Evolutionary conservation across 768 basidiomycete species (phyloP).

Genomic region (Harrya chromipes): DNA sequence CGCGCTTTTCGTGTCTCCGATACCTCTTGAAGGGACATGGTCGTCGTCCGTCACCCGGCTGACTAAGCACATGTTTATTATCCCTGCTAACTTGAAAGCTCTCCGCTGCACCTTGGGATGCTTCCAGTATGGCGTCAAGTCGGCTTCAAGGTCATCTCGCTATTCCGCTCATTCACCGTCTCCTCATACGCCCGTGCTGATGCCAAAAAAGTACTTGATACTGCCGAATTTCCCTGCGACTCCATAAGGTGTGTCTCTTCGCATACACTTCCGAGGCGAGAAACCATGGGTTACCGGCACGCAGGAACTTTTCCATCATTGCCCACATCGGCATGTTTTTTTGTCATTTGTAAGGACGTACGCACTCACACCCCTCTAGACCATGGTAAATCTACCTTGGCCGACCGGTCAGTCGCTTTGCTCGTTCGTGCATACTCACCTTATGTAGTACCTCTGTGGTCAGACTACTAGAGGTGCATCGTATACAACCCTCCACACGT

Average conservation of each 20-base stretch:
- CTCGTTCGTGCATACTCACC: neutral
- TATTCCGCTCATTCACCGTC: constrained; percentile 28
- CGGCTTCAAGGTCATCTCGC: constrained; percentile 13
- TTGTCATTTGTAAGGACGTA: neutral
- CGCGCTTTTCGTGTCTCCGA: constrained; percentile 82
- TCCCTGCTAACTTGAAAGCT: constrained; percentile 8
- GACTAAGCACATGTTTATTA: constrained; percentile 27
- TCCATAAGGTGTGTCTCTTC: constrained; percentile 53
- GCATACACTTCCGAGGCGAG: neutral
- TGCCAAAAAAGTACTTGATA: constrained; percentile 39
- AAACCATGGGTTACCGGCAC: neutral
- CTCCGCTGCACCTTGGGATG: constrained; percentile 1
- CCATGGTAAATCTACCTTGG: constrained; percentile 94
- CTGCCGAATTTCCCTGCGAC: constrained; percentile 66
- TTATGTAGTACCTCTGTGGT: neutral
- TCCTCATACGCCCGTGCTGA: constrained; percentile 23
- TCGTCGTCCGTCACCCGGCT: constrained; percentile 16
- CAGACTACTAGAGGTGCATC: constrained; percentile 70
- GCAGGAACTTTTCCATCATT: constrained; percentile 92
- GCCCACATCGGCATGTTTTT: constrained; percentile 77
- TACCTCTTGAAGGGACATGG: constrained; percentile 69
- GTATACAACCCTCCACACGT: neutral
- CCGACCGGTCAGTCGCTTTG: constrained; percentile 61
- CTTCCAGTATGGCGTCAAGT: constrained; percentile 28
- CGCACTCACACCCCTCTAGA: constrained; percentile 42